Evolutionary conservation across 164 flowering plant genomes (phyloP), one percentile per base, ranked within the genome.

Genomic region (Stephania japonica): DNA sequence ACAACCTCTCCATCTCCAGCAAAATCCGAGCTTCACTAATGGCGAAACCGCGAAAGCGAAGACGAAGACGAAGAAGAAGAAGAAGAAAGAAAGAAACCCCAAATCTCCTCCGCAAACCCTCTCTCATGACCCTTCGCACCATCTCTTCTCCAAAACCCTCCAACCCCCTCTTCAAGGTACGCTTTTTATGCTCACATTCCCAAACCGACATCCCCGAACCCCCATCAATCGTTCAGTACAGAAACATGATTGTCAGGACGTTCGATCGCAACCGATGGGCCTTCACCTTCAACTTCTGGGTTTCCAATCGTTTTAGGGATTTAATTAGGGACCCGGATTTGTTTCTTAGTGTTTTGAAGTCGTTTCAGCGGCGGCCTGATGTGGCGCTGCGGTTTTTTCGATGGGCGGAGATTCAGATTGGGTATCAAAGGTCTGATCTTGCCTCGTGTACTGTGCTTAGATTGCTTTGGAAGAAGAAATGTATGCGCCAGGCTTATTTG

Each of bases 381-480:
- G 26, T 80, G 18, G 91, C 88, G 21, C 50, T 87, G 24, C 77
- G 83, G 42, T 82, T 91, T 70, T 91, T 87, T 61, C 67, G 81
- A 2, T 89, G 90, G 96, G 88, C 81, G 1, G 82, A 77, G 73
- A 65, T 77, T 5, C 91, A 87, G 56, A 82, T 79, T 4, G 88
- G 82, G 38, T 84, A 84, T 59, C 74, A 76, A 13, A 71, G 68
- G 24, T 83, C 88, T 1, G 88, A 79, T 63, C 21, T 47, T 19
- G 78, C 71, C 0, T 88, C 81, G 72, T 81, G 81, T 50, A 66
- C 73, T 21, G 76, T 90, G 64, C 81, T 90, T 38, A 87, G 82
- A 18, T 81, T 86, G 63, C 80, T 90, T 1, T 84, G 72, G 0
- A 76, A 78, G 77, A 81, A 80, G 66, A 67, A 76, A 42, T 74